Conservation (phyloP, 306 rosid species). For the Canavalia ensiformis region DNA sequence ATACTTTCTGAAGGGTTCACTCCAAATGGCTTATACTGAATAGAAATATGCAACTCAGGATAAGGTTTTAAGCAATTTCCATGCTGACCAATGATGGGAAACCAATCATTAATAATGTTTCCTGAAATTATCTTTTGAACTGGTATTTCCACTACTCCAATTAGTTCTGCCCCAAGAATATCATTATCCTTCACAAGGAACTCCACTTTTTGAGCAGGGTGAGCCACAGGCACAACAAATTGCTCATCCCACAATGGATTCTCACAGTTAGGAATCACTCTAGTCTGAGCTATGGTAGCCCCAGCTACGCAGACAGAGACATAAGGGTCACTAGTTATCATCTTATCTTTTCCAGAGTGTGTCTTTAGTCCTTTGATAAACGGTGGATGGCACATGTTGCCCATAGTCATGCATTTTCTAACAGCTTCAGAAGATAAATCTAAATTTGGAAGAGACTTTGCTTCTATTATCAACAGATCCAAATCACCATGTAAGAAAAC, state of each 20-base stretch:
- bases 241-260: conserved; percentile 79
- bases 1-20: conserved; percentile 39
- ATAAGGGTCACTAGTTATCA: conserved; percentile 83
- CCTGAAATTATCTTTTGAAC: conserved; percentile 61
- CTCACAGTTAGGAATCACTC: conserved; percentile 67
- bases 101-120: conserved; percentile 65
- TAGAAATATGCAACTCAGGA: conserved; percentile 72
- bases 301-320: conserved; percentile 72
- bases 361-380: conserved; percentile 54
- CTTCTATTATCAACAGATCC: conserved; percentile 74
- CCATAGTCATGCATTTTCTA: conserved; percentile 67
- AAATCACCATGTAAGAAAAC: conserved; percentile 72
- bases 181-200: conserved; percentile 76
- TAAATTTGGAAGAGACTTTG: conserved; percentile 79
- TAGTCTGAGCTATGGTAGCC: conserved; percentile 76
- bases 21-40: conserved; percentile 59
- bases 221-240: conserved; percentile 75
- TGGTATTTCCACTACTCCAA: conserved; percentile 70
- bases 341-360: conserved; percentile 53
- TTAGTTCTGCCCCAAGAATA: conserved; percentile 78
- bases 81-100: conserved; percentile 60
- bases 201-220: conserved; percentile 63
- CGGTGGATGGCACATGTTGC: conserved; percentile 58
- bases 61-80: conserved; percentile 62
- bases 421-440: conserved; percentile 66